phyloP scores from a whole-genome alignment of 2,329 filamentous ascomycete species.

The Teratosphaeria destructans region DNA sequence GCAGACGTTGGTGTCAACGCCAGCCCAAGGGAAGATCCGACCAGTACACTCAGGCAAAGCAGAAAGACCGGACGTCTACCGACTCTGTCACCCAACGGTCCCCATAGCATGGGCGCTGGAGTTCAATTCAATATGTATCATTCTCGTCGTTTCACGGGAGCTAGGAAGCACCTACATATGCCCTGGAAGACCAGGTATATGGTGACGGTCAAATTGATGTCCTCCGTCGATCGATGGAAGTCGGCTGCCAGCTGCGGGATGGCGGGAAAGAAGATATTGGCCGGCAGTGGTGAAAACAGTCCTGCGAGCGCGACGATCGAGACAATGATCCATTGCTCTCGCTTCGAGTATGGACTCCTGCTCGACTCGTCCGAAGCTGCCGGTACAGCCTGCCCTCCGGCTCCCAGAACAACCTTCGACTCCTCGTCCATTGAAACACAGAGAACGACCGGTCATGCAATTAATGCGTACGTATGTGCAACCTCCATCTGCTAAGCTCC shows the following conservation, averaged over 20 bases:
- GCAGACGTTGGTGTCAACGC: conserved; percentile 11
- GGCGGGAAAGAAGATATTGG: conserved; percentile 46
- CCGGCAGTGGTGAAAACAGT: conserved; percentile 44
- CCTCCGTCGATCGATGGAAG: conserved; percentile 30
- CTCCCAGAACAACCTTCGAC: not conserved
- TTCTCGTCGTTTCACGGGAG: too few relatives aligned
- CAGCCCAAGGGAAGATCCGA: conserved; percentile 14
- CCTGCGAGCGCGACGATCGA: conserved; percentile 41
- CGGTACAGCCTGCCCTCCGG: not conserved
- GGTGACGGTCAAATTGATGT: conserved; percentile 44
- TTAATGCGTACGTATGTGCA: not conserved
- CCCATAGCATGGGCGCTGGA: conserved; percentile 23
- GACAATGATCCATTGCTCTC: conserved; percentile 38
- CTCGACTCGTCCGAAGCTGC: not conserved
- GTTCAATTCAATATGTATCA: too few relatives aligned
- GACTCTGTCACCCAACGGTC: conserved; percentile 13
- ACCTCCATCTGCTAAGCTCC: not conserved
- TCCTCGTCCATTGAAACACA: not conserved
- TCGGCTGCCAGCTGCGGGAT: conserved; percentile 39
- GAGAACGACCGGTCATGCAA: not conserved
- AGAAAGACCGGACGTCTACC: conserved; percentile 16
- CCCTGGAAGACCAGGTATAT: conserved; percentile 51
- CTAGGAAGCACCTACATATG: not conserved
- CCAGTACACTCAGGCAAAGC: conserved; percentile 15
- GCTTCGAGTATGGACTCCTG: not conserved